phyloP scores from a whole-genome alignment of 495 filamentous ascomycete species.

The Podospora pseudoanserina region DNA sequence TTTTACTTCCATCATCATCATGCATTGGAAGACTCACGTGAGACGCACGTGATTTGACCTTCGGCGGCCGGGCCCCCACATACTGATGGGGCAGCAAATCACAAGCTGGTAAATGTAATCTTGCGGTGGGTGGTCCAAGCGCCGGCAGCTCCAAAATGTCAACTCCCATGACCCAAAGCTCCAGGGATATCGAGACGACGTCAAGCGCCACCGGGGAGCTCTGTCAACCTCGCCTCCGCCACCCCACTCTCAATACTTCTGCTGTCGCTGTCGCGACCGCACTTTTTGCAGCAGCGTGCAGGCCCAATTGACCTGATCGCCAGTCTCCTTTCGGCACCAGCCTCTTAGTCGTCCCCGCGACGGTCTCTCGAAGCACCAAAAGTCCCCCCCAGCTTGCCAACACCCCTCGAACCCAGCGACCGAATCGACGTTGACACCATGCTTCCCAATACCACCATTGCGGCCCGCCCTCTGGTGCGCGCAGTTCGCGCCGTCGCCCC shows the following conservation, averaged over 20 bases:
- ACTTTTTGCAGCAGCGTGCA: background rate
- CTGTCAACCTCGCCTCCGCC: conserved; percentile 24
- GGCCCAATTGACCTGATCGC: background rate
- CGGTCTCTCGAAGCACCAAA: background rate
- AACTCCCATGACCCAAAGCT: conserved; percentile 13
- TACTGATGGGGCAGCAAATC: conserved; percentile 22
- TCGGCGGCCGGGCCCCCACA: background rate
- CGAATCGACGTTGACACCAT: background rate
- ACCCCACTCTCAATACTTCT: conserved; percentile 21
- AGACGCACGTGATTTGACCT: background rate
- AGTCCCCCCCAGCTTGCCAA: background rate
- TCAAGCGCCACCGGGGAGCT: conserved; percentile 27
- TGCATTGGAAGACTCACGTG: background rate
- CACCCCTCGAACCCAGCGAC: background rate
- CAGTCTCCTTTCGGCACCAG: background rate
- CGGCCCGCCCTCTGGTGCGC: conserved; percentile 6
- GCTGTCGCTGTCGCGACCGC: background rate
- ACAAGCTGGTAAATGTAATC: conserved; percentile 34
- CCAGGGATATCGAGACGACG: conserved; percentile 24
- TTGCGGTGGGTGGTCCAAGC: conserved; percentile 10
- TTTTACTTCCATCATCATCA: background rate
- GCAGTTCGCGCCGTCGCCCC: conserved; percentile 30
- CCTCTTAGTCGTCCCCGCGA: conserved; percentile 10
- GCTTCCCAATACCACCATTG: conserved; percentile 10
- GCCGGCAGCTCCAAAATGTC: conserved; percentile 21